Evolutionary conservation across 805 yeast species (phyloP), one percentile per base, ranked within the genome.

Genomic region (Diddensiella santjacobensis): DNA sequence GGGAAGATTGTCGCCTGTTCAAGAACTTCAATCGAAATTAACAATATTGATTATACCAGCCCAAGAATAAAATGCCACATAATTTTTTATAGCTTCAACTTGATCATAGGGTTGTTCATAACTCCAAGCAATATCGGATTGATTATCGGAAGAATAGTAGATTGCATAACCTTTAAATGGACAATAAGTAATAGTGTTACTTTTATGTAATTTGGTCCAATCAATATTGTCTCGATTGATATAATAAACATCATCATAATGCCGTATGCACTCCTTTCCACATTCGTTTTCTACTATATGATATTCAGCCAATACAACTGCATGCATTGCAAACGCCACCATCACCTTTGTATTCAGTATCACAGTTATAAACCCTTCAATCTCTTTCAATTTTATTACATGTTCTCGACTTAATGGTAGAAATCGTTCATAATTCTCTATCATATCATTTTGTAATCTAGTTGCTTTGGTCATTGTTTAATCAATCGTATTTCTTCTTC

Each of bases 31-130:
- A n/a, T n/a, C n/a, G n/a, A n/a, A n/a, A n/a, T n/a, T n/a, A n/a
- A n/a, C n/a, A n/a, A n/a, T n/a, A n/a, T n/a, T n/a, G n/a, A n/a
- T n/a, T n/a, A n/a, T n/a, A n/a, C n/a, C n/a, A n/a, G n/a, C n/a
- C n/a, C n/a, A n/a, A n/a, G 40, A 3, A 18, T 31, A 30, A 30
- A 42, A 42, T 6, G 45, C 45, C 10, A 42, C 11, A 6, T 17
- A 29, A 19, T n/a, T 22, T n/a, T 19, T 22, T 6, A 42, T 26
- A 13, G 17, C 17, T 3, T 3, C 13, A n/a, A 42, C 23, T 29
- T 42, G 45, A 3, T 42, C 45, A n/a, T 42, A 42, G n/a, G 45
- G 45, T 13, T 35, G 45, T 22, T 42, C 45, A 17, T 42, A 42
- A 3, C 40, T 30, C 45, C 45, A 42, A 8, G 45, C 45, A 11